Evolutionary conservation across 139 green algal species (phyloP).

Genomic region (Coelastrella sp.): DNA sequence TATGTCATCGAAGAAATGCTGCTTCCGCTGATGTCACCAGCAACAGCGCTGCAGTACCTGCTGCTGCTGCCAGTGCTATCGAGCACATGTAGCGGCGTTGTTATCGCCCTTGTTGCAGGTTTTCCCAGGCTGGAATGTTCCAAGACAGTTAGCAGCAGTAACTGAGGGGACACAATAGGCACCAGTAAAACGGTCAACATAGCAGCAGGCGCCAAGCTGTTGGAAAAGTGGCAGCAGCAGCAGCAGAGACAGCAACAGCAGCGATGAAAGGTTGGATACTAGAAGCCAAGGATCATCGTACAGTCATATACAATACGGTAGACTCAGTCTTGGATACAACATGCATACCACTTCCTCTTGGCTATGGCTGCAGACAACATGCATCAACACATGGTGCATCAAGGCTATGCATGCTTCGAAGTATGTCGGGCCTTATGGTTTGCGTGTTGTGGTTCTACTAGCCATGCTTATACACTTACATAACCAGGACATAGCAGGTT

Average conservation of each 20-base stretch:
- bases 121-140: neutral
- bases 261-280: neutral
- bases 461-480: neutral
- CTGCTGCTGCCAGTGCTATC: neutral
- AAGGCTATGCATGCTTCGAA: neutral
- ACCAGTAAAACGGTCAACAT: neutral
- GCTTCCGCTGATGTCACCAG: constrained; percentile 4
- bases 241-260: neutral
- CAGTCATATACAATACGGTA: neutral
- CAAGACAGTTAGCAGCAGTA: neutral
- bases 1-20: neutral
- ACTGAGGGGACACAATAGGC: constrained; percentile 1
- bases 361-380: too few relatives aligned
- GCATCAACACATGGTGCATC: neutral
- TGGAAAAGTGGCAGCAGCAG: neutral
- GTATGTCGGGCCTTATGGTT: neutral
- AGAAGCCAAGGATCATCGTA: too few relatives aligned
- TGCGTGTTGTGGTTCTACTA: neutral
- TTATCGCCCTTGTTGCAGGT: neutral
- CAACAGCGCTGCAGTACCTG: neutral
- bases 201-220: constrained; percentile 13
- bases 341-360: too few relatives aligned
- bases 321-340: neutral
- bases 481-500: constrained; percentile 1
- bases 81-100: neutral